A percentile compares a stretch with the other conserved stretches of the same genome.
phyloP scores from a whole-genome alignment of 2,329 filamentous ascomycete species.

The Chaetomium olivaceum region DNA sequence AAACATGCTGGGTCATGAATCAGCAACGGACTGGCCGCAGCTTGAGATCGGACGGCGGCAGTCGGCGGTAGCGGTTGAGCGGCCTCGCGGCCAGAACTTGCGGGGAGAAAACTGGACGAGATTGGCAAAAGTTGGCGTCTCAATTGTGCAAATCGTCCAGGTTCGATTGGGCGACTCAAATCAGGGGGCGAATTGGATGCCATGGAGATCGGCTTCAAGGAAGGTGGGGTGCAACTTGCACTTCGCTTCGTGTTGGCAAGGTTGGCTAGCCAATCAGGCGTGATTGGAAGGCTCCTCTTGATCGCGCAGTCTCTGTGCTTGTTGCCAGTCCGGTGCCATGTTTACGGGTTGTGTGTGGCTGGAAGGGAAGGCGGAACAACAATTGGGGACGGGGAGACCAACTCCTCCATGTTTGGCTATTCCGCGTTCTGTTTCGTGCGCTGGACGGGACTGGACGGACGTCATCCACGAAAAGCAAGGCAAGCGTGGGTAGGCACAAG shows the following conservation, averaged over 20 bases:
- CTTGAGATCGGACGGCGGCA: background rate
- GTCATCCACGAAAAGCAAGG: slow-evolving; percentile 16
- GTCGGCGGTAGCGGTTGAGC: too few relatives aligned
- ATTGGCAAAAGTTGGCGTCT: slow-evolving; percentile 2
- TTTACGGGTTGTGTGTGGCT: background rate
- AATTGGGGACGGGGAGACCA: background rate
- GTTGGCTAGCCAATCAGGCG: slow-evolving; percentile 1
- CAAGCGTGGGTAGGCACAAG: background rate
- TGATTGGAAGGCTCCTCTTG: background rate
- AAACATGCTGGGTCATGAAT: background rate
- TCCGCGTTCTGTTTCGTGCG: background rate
- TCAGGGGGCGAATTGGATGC: background rate
- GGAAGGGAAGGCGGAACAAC: background rate
- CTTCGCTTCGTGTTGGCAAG: background rate
- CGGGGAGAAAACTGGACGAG: background rate
- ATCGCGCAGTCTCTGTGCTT: background rate
- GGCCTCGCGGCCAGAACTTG: background rate
- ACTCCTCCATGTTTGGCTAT: background rate
- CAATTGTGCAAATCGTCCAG: background rate
- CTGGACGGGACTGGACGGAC: background rate
- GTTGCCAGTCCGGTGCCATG: background rate
- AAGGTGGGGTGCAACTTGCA: background rate
- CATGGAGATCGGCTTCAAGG: slow-evolving; percentile 7
- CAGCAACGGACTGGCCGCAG: background rate
- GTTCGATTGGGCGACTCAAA: background rate